Evolutionary conservation across 805 yeast species (phyloP).

Genomic region (Myxozyma sirexii): DNA sequence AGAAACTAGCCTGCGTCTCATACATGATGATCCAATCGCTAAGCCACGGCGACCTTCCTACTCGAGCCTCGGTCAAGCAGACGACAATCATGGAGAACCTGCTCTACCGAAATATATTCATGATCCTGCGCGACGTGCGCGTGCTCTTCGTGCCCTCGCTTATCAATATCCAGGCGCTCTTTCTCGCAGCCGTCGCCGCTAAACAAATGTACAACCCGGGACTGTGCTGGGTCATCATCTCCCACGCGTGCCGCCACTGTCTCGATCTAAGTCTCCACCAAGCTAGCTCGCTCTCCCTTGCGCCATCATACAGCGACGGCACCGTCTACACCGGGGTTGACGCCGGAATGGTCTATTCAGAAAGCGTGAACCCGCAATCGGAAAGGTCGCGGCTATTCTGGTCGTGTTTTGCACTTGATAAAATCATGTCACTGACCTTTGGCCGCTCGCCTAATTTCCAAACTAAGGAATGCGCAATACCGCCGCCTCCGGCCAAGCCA

Average conservation of each 20-base stretch:
- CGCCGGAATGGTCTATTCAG: constrained; percentile 22
- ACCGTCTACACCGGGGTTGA: constrained; percentile 4
- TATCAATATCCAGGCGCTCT: constrained; percentile 24
- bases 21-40: constrained; percentile 29
- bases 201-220: constrained; percentile 31
- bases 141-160: constrained; percentile 24
- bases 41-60: background rate
- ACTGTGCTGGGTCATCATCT: constrained; percentile 27
- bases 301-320: background rate
- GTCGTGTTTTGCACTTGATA: constrained; percentile 26
- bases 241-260: constrained; percentile 29
- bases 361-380: background rate
- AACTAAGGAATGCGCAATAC: constrained; percentile 17
- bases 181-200: constrained; percentile 24
- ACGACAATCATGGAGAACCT: constrained; percentile 19
- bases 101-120: constrained; percentile 22
- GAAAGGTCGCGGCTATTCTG: constrained; percentile 28
- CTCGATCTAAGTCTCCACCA: constrained; percentile 23
- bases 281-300: background rate
- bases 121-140: constrained; percentile 22
- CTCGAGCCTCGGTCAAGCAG: background rate
- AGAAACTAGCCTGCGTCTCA: constrained; percentile 24
- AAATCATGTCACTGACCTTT: constrained; percentile 26
- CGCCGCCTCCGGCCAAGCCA: constrained; percentile 17
- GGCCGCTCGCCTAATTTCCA: constrained; percentile 30